These are phyloP conservation scores for Potentilla sterilis DNA, from an alignment of 306 rosid genomes.

Conservation along the genomic window DNA sequence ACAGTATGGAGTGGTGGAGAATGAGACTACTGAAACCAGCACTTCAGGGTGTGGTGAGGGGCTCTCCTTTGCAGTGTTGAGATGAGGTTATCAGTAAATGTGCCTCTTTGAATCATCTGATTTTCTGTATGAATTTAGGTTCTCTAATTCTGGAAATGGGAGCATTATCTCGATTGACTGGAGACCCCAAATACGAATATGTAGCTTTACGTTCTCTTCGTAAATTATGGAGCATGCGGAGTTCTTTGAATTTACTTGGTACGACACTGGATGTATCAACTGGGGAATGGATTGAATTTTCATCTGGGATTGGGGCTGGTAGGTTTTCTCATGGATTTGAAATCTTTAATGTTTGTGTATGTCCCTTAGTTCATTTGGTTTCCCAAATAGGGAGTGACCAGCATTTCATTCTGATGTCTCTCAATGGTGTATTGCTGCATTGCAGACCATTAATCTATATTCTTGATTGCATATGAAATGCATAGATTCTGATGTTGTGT, in stretches of 20 bases:
- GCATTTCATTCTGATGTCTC: background rate
- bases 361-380: constrained; percentile 3
- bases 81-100: constrained; percentile 30
- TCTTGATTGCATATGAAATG: constrained; percentile 17
- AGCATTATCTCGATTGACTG: constrained; percentile 85
- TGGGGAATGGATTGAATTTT: constrained; percentile 88
- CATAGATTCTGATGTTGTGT: constrained; percentile 31
- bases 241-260: constrained; percentile 87
- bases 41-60: constrained; percentile 99
- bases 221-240: constrained; percentile 88
- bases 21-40: constrained; percentile 98
- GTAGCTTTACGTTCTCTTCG: constrained; percentile 89
- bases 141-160: constrained; percentile 99
- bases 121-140: constrained; percentile 51
- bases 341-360: constrained; percentile 2
- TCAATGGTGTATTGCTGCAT: background rate
- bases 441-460: background rate
- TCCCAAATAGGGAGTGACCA: constrained; percentile 1
- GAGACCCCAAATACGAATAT: constrained; percentile 76
- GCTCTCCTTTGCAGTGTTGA: constrained; percentile 45
- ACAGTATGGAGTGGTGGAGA: constrained; percentile 96
- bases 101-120: constrained; percentile 31
- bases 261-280: constrained; percentile 81
- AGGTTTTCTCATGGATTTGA: constrained; percentile 26
- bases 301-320: constrained; percentile 99